Base-by-base conservation (phyloP, 2,329 filamentous ascomycete genomes). In the Zymoseptoria brevis region DNA sequence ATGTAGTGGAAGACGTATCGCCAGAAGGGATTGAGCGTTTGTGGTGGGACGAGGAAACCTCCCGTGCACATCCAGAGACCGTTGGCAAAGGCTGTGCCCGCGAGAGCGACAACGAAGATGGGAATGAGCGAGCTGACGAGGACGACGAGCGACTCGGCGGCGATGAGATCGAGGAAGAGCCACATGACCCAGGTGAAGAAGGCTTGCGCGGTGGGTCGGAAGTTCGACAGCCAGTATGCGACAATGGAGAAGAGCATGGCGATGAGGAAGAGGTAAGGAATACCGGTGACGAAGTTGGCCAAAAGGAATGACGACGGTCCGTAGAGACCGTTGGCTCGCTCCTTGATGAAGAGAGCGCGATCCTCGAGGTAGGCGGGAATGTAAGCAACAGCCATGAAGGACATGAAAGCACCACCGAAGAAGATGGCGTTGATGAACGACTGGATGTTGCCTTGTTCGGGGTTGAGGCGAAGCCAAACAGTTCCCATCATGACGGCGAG, bases 401-500 rank as follows among this genome's bases (percentile, higher is more conserved):
- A 75, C 75, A 79, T 77, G 71, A 79, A 79, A 4, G 76, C 76
- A 24, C 73, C 74, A 54, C 76, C 75, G 67, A 78, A 79, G 73
- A 79, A 78, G 64, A 95, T 88, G 53, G 89, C 88, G 71, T 95
- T 96, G 73, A 86, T 90, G 67, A 89, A 88, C 0, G 89, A 85
- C 67, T 90, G 87, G 66, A 96, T 93, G 60, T 87, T 87, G 58
- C 80, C 77, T 70, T 95, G 90, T 0, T 80, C 76, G 0, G 86
- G 80, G 3, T 80, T 75, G 2, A 96, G 79, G 5, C 90, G 84
- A 13, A 95, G 76, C 86, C 89, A 96, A 11, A 95, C 88, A 0
- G 90, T 95, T 4, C 90, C 90, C 87, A 93, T 91, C 83, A 94
- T 87, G 66, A 94, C 83, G 1, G 89, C 89, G 16, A 95, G 79